phyloP scores from a whole-genome alignment of 345 rosid genomes.

The Corchorus olitorius region DNA sequence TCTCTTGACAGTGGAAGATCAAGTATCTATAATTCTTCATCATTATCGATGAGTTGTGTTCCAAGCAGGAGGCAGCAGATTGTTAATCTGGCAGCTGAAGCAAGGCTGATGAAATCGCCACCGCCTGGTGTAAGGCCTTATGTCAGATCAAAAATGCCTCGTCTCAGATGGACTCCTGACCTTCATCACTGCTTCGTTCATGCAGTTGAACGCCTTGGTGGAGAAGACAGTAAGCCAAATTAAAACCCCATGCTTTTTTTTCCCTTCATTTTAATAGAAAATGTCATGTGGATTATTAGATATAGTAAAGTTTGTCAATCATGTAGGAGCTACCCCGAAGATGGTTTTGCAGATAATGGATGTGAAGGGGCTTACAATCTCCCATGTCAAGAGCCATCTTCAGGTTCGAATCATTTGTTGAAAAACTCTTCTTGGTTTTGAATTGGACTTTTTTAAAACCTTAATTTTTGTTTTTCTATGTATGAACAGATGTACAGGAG shows the following conservation, averaged over 20 bases:
- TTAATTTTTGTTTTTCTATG: neutral
- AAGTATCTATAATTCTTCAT: slow-evolving; percentile 3
- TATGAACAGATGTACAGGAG: slow-evolving; percentile 65
- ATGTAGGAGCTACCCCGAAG: slow-evolving; percentile 70
- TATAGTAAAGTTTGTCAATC: neutral
- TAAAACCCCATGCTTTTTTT: too few relatives aligned
- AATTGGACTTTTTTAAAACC: neutral
- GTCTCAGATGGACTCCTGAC: slow-evolving; percentile 66
- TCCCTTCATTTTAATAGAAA: too few relatives aligned
- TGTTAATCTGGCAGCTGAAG: neutral
- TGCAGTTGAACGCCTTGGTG: slow-evolving; percentile 68
- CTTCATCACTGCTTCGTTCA: slow-evolving; percentile 64
- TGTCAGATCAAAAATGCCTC: slow-evolving; percentile 57
- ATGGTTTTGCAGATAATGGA: slow-evolving; percentile 64
- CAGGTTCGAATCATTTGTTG: slow-evolving; percentile 44
- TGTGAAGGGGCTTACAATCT: slow-evolving; percentile 65
- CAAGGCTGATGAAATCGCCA: slow-evolving; percentile 31
- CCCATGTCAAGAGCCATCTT: slow-evolving; percentile 83
- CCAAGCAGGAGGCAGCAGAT: neutral
- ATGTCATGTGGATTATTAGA: neutral
- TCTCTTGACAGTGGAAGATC: slow-evolving; percentile 11
- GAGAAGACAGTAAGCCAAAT: slow-evolving; percentile 57
- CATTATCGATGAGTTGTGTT: neutral
- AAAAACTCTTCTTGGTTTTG: neutral
- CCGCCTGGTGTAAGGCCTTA: slow-evolving; percentile 43